These are phyloP conservation scores for Paecilomyces niveus DNA, from an alignment of 2,329 filamentous ascomycete genomes.

Conservation along the genomic window DNA sequence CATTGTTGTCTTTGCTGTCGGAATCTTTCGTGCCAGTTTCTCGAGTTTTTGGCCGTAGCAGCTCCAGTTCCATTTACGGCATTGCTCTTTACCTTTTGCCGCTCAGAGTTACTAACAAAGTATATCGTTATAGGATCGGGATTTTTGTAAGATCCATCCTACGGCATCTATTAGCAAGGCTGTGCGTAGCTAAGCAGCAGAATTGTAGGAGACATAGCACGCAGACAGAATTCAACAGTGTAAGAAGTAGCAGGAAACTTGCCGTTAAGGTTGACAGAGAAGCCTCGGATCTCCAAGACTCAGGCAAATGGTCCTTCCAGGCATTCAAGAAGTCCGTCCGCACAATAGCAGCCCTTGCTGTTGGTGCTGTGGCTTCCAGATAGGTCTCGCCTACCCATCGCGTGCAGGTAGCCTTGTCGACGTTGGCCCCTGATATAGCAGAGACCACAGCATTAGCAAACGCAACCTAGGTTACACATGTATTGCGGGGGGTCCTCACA, in stretches of 20 bases:
- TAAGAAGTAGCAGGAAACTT: conserved; percentile 5
- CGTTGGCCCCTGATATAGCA: conserved; percentile 27
- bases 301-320: conserved; percentile 39
- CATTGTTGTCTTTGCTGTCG: conserved; percentile 27
- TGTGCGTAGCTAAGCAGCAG: neutral
- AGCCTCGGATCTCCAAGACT: conserved; percentile 33
- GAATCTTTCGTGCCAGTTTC: conserved; percentile 40
- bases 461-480: neutral
- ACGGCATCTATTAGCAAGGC: neutral
- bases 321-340: conserved; percentile 27
- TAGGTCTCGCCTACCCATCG: conserved; percentile 34
- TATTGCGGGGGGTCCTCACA: conserved; percentile 22
- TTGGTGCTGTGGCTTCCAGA: conserved; percentile 31
- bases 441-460: neutral
- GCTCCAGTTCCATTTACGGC: conserved; percentile 15
- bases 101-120: conserved; percentile 24
- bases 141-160: conserved; percentile 26
- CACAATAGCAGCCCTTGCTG: conserved; percentile 19
- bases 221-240: no score
- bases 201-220: neutral
- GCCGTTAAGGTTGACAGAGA: conserved; percentile 26
- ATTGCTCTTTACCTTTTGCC: conserved; percentile 20
- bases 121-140: conserved; percentile 30
- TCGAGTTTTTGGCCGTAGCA: conserved; percentile 24
- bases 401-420: conserved; percentile 27